Evolutionary conservation across 2,329 filamentous ascomycete genomes (phyloP), one percentile per base, ranked within the genome.

Genomic region (Aspergillus felis): DNA sequence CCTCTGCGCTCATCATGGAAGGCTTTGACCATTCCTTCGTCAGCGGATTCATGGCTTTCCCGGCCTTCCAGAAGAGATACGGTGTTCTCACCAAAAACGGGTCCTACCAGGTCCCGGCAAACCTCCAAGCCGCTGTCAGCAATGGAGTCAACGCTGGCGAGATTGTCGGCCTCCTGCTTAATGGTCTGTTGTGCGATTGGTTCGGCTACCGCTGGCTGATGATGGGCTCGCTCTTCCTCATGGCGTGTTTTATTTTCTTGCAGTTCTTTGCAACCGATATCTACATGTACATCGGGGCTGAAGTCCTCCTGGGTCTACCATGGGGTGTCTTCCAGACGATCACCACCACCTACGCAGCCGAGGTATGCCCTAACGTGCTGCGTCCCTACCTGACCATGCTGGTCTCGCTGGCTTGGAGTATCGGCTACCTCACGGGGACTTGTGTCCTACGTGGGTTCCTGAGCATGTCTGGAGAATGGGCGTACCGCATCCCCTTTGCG

Each of bases 211-310:
- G 78, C 46, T 73, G 70, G 60, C 74, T 78, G 0, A 72, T 81
- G 64, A 76, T 81, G 54, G 58, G 60, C 29, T 71, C 71, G 17
- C 71, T 82, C 32, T 38, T 38, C 32, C 32, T 72, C 57, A 66
- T 82, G 38, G 62, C 68, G 4, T 72, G 61, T 3, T 78, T 78
- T 58, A 74, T 82, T 62, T 81, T 80, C 61, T 67, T 81, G 48
- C 71, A 74, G 48, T 79, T 82, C 70, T 82, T 81, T 55, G 77
- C 80, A 0, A 73, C 74, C 3, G 76, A 70, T 51, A 71, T 80
- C n/a, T 67, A 75, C 50, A 70, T 76, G 42, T 66, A 80, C 50
- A 66, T 81, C 7, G 71, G 76, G 14, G 78, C 76, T 4, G 71
- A 80, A 54, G 71, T 81, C 55, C 67, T 82, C 12, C 79, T 77